Evolutionary conservation across 176 grass and related monocot species (phyloP).

Genomic region (Thalia dealbata): DNA sequence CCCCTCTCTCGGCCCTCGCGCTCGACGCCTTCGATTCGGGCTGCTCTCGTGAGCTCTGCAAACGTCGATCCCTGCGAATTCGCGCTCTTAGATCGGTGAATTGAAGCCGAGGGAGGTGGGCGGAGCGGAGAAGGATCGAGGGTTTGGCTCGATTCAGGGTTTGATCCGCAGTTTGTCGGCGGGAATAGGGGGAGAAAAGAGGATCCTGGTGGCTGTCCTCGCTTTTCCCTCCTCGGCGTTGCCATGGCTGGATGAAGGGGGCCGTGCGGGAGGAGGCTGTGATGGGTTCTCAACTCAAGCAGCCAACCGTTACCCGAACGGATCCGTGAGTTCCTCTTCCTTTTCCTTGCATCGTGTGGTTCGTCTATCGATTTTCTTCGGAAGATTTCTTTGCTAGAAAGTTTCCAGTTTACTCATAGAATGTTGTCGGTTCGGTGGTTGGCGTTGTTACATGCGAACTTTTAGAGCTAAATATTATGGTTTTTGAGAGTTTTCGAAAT

Average conservation of each 20-base stretch:
- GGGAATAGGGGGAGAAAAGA: neutral
- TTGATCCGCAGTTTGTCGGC: neutral
- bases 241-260: conserved; percentile 44
- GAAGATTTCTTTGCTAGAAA: neutral
- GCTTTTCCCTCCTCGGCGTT: conserved; percentile 4
- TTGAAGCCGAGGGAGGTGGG: neutral
- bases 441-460: neutral
- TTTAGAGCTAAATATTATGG: neutral
- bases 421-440: neutral
- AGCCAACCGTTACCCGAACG: conserved; percentile 50
- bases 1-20: neutral
- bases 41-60: neutral
- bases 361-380: neutral
- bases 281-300: conserved; percentile 79
- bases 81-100: neutral
- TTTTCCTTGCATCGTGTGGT: neutral
- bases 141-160: neutral
- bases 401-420: neutral
- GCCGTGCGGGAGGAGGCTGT: conserved; percentile 46
- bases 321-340: conserved; percentile 75
- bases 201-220: neutral
- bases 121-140: conserved; percentile 5
- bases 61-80: conserved; percentile 1
- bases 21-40: neutral
- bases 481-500: neutral